Evolutionary conservation across 2,329 filamentous ascomycete genomes (phyloP), one percentile per base, ranked within the genome.

Genomic region (Colletotrichum lini): DNA sequence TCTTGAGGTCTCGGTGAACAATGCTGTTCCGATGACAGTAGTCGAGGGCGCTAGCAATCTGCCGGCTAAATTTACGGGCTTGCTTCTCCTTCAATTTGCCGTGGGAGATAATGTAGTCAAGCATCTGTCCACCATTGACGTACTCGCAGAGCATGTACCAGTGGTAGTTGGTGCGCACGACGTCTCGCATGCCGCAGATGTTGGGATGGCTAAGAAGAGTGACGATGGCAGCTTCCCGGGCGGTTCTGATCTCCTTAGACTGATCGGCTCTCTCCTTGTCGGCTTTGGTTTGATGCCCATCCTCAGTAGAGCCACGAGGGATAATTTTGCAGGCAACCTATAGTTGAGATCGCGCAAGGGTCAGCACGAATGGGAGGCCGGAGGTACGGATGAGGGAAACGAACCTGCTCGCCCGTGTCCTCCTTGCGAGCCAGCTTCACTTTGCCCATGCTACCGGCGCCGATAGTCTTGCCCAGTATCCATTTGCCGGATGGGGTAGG

Each of bases 121-220:
- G 91, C 96, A 99, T 98, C 84, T 99, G 96, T 21, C 96, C 96
- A 58, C 96, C 96, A 79, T 99, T 98, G 82, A 99, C 96, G 81
- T 96, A 98, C 84, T 99, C 96, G 79, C 98, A 99, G 62, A 99
- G 91, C 96, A 99, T 99, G 83, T 99, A 99, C 96, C 96, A 99
- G 82, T 99, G 96, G 80, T 98, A 96, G 78, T 96, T 96, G 61
- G 96, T 98, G 69, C 95, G 92, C 67, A 98, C 93, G 35, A 98
- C 95, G 83, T 99, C 96, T 75, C 95, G 91, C 88, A 99, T 93
- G 70, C 94, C 95, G 80, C 96, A 98, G 70, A 99, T 97, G 79
- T 98, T 97, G 16, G 96, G 96, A 78, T 98, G 96, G 78, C 95
- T 94, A 68, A 98, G 89, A 58, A 99, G 90, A 35, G 94, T 97